Base-by-base conservation (phyloP, 495 filamentous ascomycete species). In the Aspergillus sclerotioniger region DNA sequence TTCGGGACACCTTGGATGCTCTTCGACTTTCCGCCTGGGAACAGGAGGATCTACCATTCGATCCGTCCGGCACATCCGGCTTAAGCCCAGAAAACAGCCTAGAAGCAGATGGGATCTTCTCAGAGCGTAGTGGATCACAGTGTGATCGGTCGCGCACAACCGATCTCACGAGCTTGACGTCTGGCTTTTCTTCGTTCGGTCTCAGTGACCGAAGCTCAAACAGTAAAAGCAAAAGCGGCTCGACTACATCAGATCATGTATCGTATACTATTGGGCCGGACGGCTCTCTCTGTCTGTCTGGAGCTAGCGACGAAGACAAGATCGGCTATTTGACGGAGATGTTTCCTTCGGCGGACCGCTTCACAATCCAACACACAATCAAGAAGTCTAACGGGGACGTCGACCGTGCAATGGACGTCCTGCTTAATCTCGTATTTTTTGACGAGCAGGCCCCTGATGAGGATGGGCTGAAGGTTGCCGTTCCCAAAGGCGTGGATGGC, bases 401-500 rank as follows among this genome's bases (percentile, higher is more conserved):
- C 17, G 78, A 79, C n/a, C 78, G 79, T 17, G 83, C 91, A 1
- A 86, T 95, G 60, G 91, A 98, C 67, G 86, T 90, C 48, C 76
- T 98, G 3, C 78, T 96, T 10, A 94, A 87, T 54, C 77, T 87
- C 6, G 80, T 85, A 9, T 90, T 84, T 66, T 84, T 96, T 15
- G 82, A 88, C 41, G 79, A 90, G 33, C 71, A 76, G 3, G 62
- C 70, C n/a, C 16, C 54, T 0, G 59, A 54, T 15, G 65, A 68
- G 17, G 71, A 74, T 7, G 72, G 67, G 0, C 75, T 76, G 2
- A 75, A 80, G 20, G 62, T 70, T 1, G 64, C 61, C 5, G 67
- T 83, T 12, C 81, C 82, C 2, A 91, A 88, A 66, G 90, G 92
- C 2, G 74, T 96, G 10, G 91, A 97, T 56, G 92, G 83, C 0